Percentiles rank a stretch among this genome's conserved stretches.
Conservation (phyloP, 164 flowering plant species). For the Protea cynaroides region DNA sequence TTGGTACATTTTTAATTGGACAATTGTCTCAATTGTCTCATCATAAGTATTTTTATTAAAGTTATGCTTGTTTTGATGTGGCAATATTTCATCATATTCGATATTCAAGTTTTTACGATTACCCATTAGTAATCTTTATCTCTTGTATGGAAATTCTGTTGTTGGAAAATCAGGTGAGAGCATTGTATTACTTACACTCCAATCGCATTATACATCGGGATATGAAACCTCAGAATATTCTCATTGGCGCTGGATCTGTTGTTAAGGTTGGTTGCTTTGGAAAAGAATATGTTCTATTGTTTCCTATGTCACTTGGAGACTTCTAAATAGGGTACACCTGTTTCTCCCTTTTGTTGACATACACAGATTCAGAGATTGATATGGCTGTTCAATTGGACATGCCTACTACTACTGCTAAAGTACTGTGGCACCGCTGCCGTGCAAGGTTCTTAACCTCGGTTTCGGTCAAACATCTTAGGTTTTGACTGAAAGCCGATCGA, state of each 20-base stretch:
- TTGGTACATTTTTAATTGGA: slow-evolving; percentile 44
- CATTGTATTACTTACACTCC: slow-evolving; percentile 90
- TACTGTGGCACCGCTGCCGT: no score
- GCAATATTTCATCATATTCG: neutral
- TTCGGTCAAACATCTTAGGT: no score
- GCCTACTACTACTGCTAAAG: no score
- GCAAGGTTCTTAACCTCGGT: no score
- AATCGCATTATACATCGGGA: slow-evolving; percentile 98
- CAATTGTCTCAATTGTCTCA: neutral
- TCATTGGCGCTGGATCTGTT: slow-evolving; percentile 83
- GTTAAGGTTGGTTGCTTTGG: slow-evolving; percentile 31
- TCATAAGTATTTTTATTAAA: neutral
- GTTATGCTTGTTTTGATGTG: neutral
- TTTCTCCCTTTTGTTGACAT: no score
- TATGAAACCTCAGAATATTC: slow-evolving; percentile 98
- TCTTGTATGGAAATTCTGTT: slow-evolving; percentile 7
- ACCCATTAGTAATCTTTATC: neutral
- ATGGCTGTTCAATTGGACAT: no score
- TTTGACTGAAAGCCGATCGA: no score
- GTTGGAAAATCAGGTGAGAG: slow-evolving; percentile 57
- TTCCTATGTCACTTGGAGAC: no score
- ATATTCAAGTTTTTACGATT: neutral
- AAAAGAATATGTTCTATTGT: no score
- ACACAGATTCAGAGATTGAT: no score
- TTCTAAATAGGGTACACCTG: no score